A percentile compares a stretch with the other conserved stretches of the same genome.
These are phyloP conservation scores for Ophiostoma ulmi DNA, from an alignment of 2,329 filamentous ascomycete species.

Conservation along the genomic window DNA sequence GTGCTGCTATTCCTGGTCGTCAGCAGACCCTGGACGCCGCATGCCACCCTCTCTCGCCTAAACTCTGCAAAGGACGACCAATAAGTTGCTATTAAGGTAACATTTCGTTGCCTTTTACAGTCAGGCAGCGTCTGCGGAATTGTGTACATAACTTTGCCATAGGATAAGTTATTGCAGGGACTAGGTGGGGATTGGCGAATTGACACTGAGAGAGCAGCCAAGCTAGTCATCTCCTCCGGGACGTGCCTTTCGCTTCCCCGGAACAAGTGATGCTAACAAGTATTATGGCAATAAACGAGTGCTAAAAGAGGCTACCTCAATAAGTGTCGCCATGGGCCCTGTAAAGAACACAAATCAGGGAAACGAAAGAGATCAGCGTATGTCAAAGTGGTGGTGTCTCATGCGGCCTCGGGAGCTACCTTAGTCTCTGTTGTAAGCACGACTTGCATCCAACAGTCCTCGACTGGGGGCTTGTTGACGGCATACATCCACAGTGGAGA, in stretches of 20 bases:
- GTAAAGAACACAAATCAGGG: not conserved
- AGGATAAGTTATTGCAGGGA: not conserved
- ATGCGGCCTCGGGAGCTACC: constrained; percentile 1
- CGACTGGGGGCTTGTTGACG: not conserved
- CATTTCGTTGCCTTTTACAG: not conserved
- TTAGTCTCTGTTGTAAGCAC: not conserved
- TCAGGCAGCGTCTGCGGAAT: not conserved
- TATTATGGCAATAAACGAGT: not conserved
- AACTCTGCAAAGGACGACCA: not conserved
- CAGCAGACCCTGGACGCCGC: not conserved
- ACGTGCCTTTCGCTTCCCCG: constrained; percentile 5
- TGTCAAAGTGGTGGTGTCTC: not conserved
- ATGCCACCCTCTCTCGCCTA: not conserved
- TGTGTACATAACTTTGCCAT: not conserved
- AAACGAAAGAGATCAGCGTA: not conserved
- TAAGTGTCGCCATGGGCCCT: not conserved
- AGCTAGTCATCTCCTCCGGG: not conserved
- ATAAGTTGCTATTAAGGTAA: not conserved
- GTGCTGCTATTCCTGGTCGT: not conserved
- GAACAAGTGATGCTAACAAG: not conserved
- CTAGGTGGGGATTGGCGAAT: not conserved
- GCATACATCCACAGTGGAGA: not conserved
- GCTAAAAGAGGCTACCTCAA: not conserved
- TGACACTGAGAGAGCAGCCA: not conserved
- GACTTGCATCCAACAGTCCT: not conserved